These are phyloP conservation scores for Trifolium fragiferum DNA, from an alignment of 306 rosid species.

Conservation along the genomic window DNA sequence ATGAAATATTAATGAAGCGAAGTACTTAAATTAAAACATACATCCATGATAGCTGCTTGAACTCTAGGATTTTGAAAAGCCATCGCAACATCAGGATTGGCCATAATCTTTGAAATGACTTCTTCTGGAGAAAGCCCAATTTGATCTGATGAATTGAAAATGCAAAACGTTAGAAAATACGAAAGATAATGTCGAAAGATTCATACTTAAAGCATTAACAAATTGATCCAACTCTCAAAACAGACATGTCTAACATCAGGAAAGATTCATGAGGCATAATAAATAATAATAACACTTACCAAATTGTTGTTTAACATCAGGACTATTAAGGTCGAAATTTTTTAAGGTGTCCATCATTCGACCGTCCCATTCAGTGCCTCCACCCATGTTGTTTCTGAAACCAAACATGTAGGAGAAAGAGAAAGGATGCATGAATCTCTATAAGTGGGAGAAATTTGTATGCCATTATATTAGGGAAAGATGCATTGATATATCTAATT, in stretches of 20 bases:
- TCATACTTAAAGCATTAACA: slow-evolving; percentile 7
- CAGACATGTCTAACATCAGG: background rate
- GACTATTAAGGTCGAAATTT: slow-evolving; percentile 92
- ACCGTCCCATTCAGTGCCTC: slow-evolving; percentile 82
- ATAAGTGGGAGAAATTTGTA: slow-evolving; percentile 22
- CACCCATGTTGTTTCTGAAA: slow-evolving; percentile 84
- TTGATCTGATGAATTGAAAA: slow-evolving; percentile 71
- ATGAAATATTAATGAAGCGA: background rate
- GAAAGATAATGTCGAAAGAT: slow-evolving; percentile 2
- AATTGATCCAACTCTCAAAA: slow-evolving; percentile 33
- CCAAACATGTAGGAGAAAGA: slow-evolving; percentile 26
- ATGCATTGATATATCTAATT: slow-evolving; percentile 29
- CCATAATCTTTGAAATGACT: slow-evolving; percentile 94
- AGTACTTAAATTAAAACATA: slow-evolving; percentile 51
- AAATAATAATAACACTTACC: slow-evolving; percentile 56
- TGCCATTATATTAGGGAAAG: slow-evolving; percentile 20
- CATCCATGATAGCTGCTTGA: slow-evolving; percentile 99
- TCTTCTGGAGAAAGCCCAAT: slow-evolving; percentile 96
- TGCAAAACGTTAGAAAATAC: slow-evolving; percentile 29
- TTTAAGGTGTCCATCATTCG: slow-evolving; percentile 91
- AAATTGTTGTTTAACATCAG: slow-evolving; percentile 95
- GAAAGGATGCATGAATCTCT: slow-evolving; percentile 8
- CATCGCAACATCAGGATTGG: slow-evolving; percentile 92
- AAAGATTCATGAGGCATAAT: slow-evolving; percentile 13
- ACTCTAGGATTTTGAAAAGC: slow-evolving; percentile 99